phyloP scores from a whole-genome alignment of 345 rosid genomes.

The Boechera divaricarpa region DNA sequence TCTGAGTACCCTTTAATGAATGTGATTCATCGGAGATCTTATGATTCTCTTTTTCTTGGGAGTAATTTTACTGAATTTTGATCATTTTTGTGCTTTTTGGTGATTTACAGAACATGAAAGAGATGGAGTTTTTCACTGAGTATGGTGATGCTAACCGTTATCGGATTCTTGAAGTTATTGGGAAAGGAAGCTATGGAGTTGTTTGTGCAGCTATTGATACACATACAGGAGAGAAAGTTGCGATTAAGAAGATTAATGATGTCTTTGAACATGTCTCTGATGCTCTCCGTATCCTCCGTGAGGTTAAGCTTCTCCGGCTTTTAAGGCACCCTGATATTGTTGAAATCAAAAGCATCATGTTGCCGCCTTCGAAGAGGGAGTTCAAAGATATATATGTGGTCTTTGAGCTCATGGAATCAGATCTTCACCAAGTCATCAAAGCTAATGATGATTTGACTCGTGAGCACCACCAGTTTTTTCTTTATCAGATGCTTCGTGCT shows the following conservation, averaged over 20 bases:
- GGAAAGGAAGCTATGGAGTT: constrained; percentile 98
- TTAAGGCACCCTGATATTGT: constrained; percentile 93
- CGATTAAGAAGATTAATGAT: constrained; percentile 89
- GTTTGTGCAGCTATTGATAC: constrained; percentile 98
- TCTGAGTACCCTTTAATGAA: not conserved
- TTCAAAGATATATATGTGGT: constrained; percentile 92
- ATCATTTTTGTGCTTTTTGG: not conserved
- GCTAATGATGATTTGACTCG: constrained; percentile 95
- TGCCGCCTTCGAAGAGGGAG: constrained; percentile 93
- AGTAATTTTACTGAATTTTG: not conserved
- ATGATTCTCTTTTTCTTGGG: not conserved
- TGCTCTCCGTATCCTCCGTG: constrained; percentile 86
- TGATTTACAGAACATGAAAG: constrained; percentile 65
- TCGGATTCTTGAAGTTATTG: constrained; percentile 83
- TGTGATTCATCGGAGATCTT: not conserved
- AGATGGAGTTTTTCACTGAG: constrained; percentile 87
- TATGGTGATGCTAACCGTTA: constrained; percentile 96
- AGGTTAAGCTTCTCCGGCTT: constrained; percentile 91
- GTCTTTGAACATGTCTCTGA: constrained; percentile 91
- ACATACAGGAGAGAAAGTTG: constrained; percentile 91
- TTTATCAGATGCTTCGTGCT: constrained; percentile 98
- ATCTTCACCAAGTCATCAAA: constrained; percentile 97
- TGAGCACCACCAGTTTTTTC: constrained; percentile 98
- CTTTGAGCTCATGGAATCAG: constrained; percentile 99
- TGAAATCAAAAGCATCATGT: constrained; percentile 91